phyloP scores from a whole-genome alignment of 345 rosid species.

The Aurinia saxatilis region DNA sequence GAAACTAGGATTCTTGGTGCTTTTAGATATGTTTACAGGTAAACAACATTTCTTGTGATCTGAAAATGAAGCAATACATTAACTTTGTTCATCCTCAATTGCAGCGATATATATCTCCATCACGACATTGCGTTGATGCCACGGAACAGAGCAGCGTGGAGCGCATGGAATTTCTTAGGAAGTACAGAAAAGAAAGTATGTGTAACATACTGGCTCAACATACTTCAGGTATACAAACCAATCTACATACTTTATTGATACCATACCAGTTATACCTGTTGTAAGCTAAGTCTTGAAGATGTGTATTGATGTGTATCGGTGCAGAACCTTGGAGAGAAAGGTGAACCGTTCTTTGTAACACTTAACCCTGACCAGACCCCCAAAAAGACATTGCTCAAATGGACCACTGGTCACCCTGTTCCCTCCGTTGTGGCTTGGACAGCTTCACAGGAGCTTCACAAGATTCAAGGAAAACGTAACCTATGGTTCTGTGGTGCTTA shows the following conservation, averaged over 20 bases:
- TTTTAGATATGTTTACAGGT: conserved; percentile 73
- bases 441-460: conserved; percentile 42
- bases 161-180: conserved; percentile 75
- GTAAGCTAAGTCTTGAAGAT: neutral
- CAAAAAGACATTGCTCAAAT: conserved; percentile 40
- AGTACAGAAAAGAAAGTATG: conserved; percentile 45
- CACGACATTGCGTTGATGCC: conserved; percentile 71
- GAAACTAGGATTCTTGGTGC: conserved; percentile 70
- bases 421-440: conserved; percentile 81
- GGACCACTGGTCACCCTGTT: too few relatives aligned
- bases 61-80: neutral
- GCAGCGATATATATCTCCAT: conserved; percentile 69
- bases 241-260: neutral
- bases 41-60: neutral
- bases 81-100: neutral
- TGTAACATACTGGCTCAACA: conserved; percentile 77
- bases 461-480: conserved; percentile 64
- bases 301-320: neutral
- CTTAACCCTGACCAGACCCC: conserved; percentile 52
- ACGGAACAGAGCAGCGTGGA: conserved; percentile 60
- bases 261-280: too few relatives aligned
- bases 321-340: too few relatives aligned
- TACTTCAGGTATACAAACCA: conserved; percentile 50
- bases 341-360: too few relatives aligned
- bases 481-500: too few relatives aligned